A percentile compares a stretch with the other conserved stretches of the same genome.
These are phyloP conservation scores for Spongiforma sp. DNA, from an alignment of 1,284 basidiomycete species.

Conservation along the genomic window DNA sequence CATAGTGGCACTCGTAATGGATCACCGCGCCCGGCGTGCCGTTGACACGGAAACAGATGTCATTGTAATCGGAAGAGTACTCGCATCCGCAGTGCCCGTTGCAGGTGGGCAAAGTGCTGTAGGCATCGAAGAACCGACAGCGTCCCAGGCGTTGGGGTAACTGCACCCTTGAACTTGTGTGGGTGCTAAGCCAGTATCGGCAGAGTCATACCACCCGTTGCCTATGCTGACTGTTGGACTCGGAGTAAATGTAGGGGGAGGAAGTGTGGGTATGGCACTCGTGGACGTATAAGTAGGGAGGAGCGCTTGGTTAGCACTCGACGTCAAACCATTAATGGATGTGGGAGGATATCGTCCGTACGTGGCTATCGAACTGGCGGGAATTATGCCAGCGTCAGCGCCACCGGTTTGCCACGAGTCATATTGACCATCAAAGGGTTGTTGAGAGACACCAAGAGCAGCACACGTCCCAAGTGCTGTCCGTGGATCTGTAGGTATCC, in stretches of 20 bases:
- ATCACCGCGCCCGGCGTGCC: constrained; percentile 13
- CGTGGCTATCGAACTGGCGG: constrained; percentile 48
- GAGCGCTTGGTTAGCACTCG: constrained; percentile 26
- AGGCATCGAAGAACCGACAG: constrained; percentile 51
- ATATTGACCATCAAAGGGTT: constrained; percentile 63
- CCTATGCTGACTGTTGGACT: constrained; percentile 56
- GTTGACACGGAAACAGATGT: constrained; percentile 5
- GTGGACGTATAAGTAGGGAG: constrained; percentile 77
- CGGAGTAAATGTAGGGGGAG: constrained; percentile 64
- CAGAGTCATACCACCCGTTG: constrained; percentile 74
- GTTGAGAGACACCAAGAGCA: constrained; percentile 50
- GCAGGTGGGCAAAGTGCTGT: constrained; percentile 51
- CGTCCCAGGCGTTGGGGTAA: constrained; percentile 70
- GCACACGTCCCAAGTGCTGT: constrained; percentile 69
- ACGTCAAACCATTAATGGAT: constrained; percentile 36
- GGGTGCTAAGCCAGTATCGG: constrained; percentile 59
- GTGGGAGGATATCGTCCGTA: constrained; percentile 66
- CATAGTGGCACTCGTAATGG: background rate
- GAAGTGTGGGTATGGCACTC: constrained; percentile 59
- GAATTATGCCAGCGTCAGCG: constrained; percentile 66
- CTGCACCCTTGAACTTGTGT: constrained; percentile 65
- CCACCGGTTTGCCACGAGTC: constrained; percentile 81
- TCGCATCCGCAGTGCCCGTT: constrained; percentile 14
- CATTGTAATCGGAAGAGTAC: constrained; percentile 1
- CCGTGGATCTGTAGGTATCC: constrained; percentile 83